Evolutionary conservation across 768 basidiomycete species (phyloP).

Genomic region (Auriscalpium vulgare): DNA sequence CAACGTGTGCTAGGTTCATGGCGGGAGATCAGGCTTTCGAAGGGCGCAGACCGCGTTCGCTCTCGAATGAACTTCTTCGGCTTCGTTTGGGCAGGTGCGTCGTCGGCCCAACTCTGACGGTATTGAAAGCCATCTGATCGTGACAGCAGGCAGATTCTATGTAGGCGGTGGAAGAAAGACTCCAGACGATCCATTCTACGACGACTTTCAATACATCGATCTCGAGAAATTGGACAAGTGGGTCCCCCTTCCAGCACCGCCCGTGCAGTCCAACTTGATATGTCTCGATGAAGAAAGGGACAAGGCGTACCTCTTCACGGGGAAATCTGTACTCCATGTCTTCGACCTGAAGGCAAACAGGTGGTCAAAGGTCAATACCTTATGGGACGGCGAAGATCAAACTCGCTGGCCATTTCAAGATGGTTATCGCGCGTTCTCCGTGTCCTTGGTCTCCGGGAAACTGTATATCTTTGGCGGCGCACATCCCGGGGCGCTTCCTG

Average conservation of each 20-base stretch:
- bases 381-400: slow-evolving; percentile 8
- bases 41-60: neutral
- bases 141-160: neutral
- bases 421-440: neutral
- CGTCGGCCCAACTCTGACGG: no score
- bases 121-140: neutral
- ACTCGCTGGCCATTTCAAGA: slow-evolving; percentile 10
- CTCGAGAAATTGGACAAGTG: neutral
- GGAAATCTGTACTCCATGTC: slow-evolving; percentile 19
- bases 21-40: no score
- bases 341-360: slow-evolving; percentile 19
- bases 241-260: neutral
- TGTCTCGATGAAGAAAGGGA: neutral
- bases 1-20: no score
- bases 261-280: neutral
- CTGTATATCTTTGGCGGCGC: slow-evolving; percentile 26
- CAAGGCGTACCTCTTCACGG: slow-evolving; percentile 29
- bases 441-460: slow-evolving; percentile 18
- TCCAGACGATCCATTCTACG: neutral
- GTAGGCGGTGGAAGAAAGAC: neutral
- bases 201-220: neutral
- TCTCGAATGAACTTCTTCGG: neutral
- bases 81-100: no score
- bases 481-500: neutral
- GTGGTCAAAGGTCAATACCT: neutral